Base-by-base conservation (phyloP, 768 basidiomycete genomes). In the Dictyophora rubrovolvata region DNA sequence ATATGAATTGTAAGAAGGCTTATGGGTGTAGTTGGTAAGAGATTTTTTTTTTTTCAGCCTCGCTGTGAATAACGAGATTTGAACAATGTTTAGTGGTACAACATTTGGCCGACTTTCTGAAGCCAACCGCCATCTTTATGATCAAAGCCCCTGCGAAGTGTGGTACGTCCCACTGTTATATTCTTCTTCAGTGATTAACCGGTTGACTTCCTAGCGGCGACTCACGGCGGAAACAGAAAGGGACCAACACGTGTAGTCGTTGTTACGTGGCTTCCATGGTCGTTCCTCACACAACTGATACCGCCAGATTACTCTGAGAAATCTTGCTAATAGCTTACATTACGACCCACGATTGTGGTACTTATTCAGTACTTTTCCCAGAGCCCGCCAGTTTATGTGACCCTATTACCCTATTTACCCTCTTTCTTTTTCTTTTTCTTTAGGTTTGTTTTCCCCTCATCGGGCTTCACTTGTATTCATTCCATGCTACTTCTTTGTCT, bases 61-160 rank as follows among this genome's bases (percentile, higher is more conserved):
- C 28, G 7, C 2, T 28, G 28, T 28, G 28, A 28, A 28, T 28
- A 28, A 28, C 7, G 28, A 7, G 28, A 9, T 42, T 12, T n/a
- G 12, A 42, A 42, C 42, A 42, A 12, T 42, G 14, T 12, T 12
- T 34, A 56, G 55, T 20, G 55, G 55, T 28, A 34, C 47, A n/a
- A 48, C 17, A 16, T 56, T 56, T 49, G 55, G 55, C 5, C 55
- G 55, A 8, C 46, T 56, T 6, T 56, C 55, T 14, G 55, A 56
- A 28, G 55, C 55, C 4, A 48, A 56, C 34, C 46, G 55, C 0
- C 55, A 56, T 46, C 20, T 56, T 4, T 28, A 48, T 17, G 55
- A 56, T 21, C 55, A 56, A 14, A 18, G 14, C 5, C 55, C 55
- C 14, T 56, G 55, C 18, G 46, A 48, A 4, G 23, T 9, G 2